phyloP scores from a whole-genome alignment of 192 early-diverging fungal species.

The Mortierella hygrophila region DNA sequence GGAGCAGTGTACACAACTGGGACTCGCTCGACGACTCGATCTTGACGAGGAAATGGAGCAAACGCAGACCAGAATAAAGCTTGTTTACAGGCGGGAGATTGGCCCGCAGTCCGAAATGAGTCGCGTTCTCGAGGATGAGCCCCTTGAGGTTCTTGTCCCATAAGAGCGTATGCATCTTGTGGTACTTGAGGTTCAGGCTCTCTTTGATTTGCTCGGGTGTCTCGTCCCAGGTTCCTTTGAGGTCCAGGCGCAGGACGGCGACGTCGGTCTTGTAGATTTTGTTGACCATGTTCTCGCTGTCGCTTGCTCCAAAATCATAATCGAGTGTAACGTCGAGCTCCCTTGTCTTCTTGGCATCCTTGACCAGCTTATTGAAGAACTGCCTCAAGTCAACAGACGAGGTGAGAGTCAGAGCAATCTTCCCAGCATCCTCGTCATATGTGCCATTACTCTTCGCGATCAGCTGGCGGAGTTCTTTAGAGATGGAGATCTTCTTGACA shows the following conservation, averaged over 20 bases:
- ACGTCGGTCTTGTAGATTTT: neutral
- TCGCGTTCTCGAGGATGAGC: neutral
- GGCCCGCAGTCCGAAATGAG: neutral
- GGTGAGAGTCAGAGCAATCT: neutral
- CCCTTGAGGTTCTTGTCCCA: constrained; percentile 5
- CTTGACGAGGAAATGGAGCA: neutral
- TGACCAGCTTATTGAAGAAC: neutral
- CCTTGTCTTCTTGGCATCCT: neutral
- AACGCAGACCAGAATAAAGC: neutral
- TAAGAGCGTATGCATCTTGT: neutral
- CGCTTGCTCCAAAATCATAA: neutral
- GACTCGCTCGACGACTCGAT: neutral
- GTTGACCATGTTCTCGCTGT: neutral
- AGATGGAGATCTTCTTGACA: neutral
- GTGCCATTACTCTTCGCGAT: neutral
- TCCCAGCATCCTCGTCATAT: neutral
- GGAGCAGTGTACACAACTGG: neutral
- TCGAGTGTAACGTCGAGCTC: neutral
- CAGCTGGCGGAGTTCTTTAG: neutral
- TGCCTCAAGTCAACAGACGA: neutral
- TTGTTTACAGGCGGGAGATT: neutral
- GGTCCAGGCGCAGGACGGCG: neutral
- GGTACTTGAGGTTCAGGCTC: neutral
- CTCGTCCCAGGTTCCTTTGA: neutral
- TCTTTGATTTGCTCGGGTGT: neutral